phyloP scores from a whole-genome alignment of 305 asterid genomes.

The Plantago coronopus region DNA sequence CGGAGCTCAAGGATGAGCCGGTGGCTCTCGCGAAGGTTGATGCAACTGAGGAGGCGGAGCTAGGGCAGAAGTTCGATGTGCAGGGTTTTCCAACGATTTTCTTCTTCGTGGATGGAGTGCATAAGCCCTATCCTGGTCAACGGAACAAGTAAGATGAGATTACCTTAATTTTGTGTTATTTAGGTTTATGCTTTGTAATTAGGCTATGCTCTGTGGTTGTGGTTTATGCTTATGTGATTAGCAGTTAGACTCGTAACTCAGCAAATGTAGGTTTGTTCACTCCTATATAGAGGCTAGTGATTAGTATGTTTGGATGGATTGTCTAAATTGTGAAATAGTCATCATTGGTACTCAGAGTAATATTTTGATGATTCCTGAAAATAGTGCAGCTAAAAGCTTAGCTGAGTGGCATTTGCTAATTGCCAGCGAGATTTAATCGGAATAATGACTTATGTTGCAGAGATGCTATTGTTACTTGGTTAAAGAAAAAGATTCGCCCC shows the following conservation, averaged over 20 bases:
- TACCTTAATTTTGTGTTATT: background rate
- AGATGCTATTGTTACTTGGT: slow-evolving; percentile 81
- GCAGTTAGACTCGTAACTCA: no score
- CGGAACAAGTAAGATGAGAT: slow-evolving; percentile 58
- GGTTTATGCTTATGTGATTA: no score
- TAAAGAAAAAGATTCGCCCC: slow-evolving; percentile 82
- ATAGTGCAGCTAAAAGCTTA: no score
- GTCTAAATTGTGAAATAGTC: no score
- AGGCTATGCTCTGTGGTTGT: no score
- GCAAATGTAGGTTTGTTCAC: no score
- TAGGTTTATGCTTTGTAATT: no score
- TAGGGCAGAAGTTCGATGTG: slow-evolving; percentile 76
- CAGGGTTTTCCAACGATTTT: slow-evolving; percentile 68
- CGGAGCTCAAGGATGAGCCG: slow-evolving; percentile 59
- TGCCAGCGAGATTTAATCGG: background rate
- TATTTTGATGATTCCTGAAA: background rate
- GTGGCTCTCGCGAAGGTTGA: slow-evolving; percentile 80
- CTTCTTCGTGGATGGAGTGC: slow-evolving; percentile 78
- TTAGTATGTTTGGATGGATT: no score
- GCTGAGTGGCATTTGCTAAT: background rate
- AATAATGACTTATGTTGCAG: slow-evolving; percentile 31
- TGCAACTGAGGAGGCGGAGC: slow-evolving; percentile 71
- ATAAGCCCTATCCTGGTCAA: slow-evolving; percentile 62
- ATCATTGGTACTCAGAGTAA: background rate
- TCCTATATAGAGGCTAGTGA: no score